phyloP scores from a whole-genome alignment of 1,139 yeast genomes.

The Yamadazyma sp. region DNA sequence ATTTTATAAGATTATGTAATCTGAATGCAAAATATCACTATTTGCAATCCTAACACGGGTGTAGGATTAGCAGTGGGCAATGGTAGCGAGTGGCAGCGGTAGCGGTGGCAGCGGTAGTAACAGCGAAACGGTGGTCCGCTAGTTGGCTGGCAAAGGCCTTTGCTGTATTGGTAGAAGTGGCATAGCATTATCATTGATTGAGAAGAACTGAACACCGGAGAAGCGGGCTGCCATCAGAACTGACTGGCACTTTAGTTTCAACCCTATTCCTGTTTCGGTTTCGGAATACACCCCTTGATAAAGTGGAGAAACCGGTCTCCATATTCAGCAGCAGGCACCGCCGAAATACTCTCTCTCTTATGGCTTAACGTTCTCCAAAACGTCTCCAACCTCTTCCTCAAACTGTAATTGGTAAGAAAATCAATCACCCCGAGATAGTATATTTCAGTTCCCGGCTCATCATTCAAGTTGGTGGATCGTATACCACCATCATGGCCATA shows the following conservation, averaged over 20 bases:
- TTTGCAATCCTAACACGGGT: too few relatives aligned
- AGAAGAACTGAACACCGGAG: too few relatives aligned
- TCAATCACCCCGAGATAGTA: constrained; percentile 95
- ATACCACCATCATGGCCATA: constrained; percentile 89
- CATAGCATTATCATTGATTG: too few relatives aligned
- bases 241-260: too few relatives aligned
- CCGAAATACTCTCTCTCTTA: constrained; percentile 71
- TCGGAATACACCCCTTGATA: constrained; percentile 45
- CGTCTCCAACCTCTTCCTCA: constrained; percentile 79
- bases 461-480: constrained; percentile 64
- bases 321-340: constrained; percentile 87
- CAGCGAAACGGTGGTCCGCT: too few relatives aligned
- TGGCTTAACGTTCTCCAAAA: constrained; percentile 78
- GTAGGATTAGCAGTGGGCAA: too few relatives aligned
- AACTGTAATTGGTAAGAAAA: constrained; percentile 82
- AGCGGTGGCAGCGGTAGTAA: too few relatives aligned
- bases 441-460: constrained; percentile 65
- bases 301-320: constrained; percentile 83
- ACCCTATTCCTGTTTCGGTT: constrained; percentile 7
- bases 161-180: too few relatives aligned
- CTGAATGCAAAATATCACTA: too few relatives aligned
- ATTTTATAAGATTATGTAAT: not conserved
- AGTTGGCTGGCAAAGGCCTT: too few relatives aligned
- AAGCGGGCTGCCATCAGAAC: too few relatives aligned
- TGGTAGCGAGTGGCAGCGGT: too few relatives aligned